phyloP scores from a whole-genome alignment of 345 rosid genomes.

The Jatropha curcas region DNA sequence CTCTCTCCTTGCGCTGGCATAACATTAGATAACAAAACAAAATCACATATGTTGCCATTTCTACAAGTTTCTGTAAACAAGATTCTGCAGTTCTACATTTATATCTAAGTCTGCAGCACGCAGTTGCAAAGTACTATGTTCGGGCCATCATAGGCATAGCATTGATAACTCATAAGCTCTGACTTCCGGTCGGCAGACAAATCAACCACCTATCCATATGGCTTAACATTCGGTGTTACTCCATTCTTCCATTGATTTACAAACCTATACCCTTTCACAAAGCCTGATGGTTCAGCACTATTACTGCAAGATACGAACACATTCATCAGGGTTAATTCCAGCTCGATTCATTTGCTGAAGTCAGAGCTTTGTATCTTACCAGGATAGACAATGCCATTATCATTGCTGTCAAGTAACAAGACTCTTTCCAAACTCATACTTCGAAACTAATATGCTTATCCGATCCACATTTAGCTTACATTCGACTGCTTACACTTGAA shows the following conservation, averaged over 20 bases:
- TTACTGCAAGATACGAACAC: conserved; percentile 63
- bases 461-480: conserved; percentile 80
- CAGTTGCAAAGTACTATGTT: conserved; percentile 83
- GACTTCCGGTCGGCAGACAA: conserved; percentile 75
- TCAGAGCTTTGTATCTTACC: conserved; percentile 64
- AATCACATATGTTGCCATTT: conserved; percentile 83
- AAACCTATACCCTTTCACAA: conserved; percentile 64
- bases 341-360: conserved; percentile 49
- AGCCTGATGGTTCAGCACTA: conserved; percentile 81
- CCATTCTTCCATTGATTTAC: conserved; percentile 55
- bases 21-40: conserved; percentile 74
- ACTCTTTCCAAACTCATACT: conserved; percentile 43
- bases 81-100: conserved; percentile 70
- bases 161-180: conserved; percentile 61
- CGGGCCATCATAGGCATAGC: conserved; percentile 62
- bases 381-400: conserved; percentile 78
- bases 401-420: conserved; percentile 84
- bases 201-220: conserved; percentile 81
- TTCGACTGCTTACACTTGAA: conserved; percentile 78
- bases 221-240: conserved; percentile 64
- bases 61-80: conserved; percentile 56
- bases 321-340: conserved; percentile 55
- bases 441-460: conserved; percentile 67
- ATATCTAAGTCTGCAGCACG: conserved; percentile 75
- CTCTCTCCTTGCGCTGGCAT: conserved; percentile 77